Percentiles rank a stretch among this genome's conserved stretches.
Evolutionary conservation across 176 grass and related monocot genomes (phyloP).

Genomic region (Zoysia japonica): DNA sequence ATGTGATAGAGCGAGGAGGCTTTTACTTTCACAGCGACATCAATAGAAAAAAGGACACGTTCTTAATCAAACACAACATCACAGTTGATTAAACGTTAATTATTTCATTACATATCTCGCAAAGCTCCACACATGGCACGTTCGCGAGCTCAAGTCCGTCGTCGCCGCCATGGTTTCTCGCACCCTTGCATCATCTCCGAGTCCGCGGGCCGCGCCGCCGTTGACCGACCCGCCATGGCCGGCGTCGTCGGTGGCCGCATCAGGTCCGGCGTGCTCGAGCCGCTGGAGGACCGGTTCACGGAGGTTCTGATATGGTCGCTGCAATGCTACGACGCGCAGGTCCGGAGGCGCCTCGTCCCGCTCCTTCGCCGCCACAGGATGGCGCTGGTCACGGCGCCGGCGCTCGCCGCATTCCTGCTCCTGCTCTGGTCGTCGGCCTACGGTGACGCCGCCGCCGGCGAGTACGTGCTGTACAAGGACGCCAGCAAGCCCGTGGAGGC

Average conservation of each 20-base stretch:
- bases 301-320: constrained; percentile 37
- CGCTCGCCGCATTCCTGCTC: constrained; percentile 47
- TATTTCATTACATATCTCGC: background rate
- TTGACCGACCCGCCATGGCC: constrained; percentile 27
- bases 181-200: background rate
- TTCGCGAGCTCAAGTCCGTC: background rate
- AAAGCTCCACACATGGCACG: background rate
- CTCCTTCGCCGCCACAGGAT: constrained; percentile 63
- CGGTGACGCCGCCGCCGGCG: constrained; percentile 37
- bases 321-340: constrained; percentile 53
- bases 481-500: constrained; percentile 45
- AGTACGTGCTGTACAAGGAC: constrained; percentile 69
- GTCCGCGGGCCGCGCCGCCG: background rate
- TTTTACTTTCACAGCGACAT: constrained; percentile 3
- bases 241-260: constrained; percentile 15
- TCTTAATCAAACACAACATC: background rate
- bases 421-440: constrained; percentile 46
- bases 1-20: background rate
- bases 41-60: background rate
- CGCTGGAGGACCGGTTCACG: constrained; percentile 26
- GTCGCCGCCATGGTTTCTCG: constrained; percentile 31
- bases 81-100: background rate
- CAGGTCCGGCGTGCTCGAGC: constrained; percentile 35
- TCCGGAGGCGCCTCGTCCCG: constrained; percentile 30
- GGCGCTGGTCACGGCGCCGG: constrained; percentile 50